Percentiles rank a stretch among this genome's conserved stretches.
phyloP scores from a whole-genome alignment of 441 rosid species.

The Adansonia gregorii region DNA sequence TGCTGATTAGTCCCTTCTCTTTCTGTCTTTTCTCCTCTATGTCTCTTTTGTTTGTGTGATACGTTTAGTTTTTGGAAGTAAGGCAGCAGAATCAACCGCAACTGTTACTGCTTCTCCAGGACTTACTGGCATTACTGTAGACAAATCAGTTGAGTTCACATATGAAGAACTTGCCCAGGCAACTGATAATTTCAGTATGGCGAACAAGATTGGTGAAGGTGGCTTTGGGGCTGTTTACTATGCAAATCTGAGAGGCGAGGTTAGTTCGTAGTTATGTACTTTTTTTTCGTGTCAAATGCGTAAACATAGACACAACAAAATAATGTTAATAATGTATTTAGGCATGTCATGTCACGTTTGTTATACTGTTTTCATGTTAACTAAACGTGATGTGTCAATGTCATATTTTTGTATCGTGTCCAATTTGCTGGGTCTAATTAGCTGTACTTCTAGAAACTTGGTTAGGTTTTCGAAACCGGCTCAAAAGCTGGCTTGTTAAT shows the following conservation, averaged over 20 bases:
- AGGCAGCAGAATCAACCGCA: conserved; percentile 41
- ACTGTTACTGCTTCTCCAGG: conserved; percentile 45
- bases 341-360: neutral
- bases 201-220: conserved; percentile 91
- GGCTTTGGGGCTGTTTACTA: conserved; percentile 93
- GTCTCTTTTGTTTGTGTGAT: conserved; percentile 17
- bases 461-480: neutral
- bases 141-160: conserved; percentile 69
- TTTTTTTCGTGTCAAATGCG: neutral
- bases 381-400: neutral
- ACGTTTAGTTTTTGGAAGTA: conserved; percentile 40
- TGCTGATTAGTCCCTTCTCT: neutral
- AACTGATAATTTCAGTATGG: conserved; percentile 73
- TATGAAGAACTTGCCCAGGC: conserved; percentile 71
- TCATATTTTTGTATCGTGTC: no score
- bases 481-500: conserved; percentile 7
- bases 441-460: conserved; percentile 2
- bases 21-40: neutral
- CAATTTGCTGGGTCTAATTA: no score
- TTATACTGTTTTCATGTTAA: neutral
- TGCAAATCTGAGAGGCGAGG: conserved; percentile 97
- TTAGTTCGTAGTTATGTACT: conserved; percentile 30
- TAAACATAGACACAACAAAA: no score
- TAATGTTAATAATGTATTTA: no score
- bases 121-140: conserved; percentile 70